Evolutionary conservation across 805 yeast species (phyloP).

Genomic region (Schwanniomyces pseudopolymorphus): DNA sequence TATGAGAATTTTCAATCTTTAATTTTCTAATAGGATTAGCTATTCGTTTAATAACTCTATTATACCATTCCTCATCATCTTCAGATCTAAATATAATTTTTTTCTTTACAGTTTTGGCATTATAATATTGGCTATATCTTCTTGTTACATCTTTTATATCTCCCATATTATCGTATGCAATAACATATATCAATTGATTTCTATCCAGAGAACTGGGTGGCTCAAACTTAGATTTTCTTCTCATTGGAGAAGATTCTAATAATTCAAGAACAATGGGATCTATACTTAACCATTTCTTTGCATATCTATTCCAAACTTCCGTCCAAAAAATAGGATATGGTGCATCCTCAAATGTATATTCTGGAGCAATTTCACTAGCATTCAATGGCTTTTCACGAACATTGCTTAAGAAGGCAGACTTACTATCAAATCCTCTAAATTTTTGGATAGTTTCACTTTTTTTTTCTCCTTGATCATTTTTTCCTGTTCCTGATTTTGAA

Average conservation of each 20-base stretch:
- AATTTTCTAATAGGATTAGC: slow-evolving; percentile 19
- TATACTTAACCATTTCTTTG: slow-evolving; percentile 76
- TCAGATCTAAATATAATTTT: slow-evolving; percentile 59
- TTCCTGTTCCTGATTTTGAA: slow-evolving; percentile 18
- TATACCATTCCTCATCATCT: slow-evolving; percentile 62
- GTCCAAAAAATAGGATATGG: slow-evolving; percentile 83
- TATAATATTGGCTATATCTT: slow-evolving; percentile 68
- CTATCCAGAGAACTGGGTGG: slow-evolving; percentile 64
- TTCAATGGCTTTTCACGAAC: slow-evolving; percentile 6
- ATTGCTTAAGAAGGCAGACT: slow-evolving; percentile 5
- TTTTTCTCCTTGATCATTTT: not conserved
- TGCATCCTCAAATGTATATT: slow-evolving; percentile 19
- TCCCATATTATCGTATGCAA: slow-evolving; percentile 70
- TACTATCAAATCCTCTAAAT: slow-evolving; percentile 6
- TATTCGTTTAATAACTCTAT: slow-evolving; percentile 38
- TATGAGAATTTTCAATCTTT: slow-evolving; percentile 37
- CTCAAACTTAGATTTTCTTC: slow-evolving; percentile 59
- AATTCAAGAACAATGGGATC: slow-evolving; percentile 71
- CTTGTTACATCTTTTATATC: slow-evolving; percentile 81
- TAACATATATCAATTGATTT: slow-evolving; percentile 67
- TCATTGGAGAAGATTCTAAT: slow-evolving; percentile 59
- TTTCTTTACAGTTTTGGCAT: slow-evolving; percentile 73
- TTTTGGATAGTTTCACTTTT: slow-evolving; percentile 7
- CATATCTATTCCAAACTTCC: slow-evolving; percentile 84
- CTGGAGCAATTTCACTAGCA: slow-evolving; percentile 4